Evolutionary conservation across 306 rosid species (phyloP), one percentile per base, ranked within the genome.

Genomic region (Begonia peltatifolia): DNA sequence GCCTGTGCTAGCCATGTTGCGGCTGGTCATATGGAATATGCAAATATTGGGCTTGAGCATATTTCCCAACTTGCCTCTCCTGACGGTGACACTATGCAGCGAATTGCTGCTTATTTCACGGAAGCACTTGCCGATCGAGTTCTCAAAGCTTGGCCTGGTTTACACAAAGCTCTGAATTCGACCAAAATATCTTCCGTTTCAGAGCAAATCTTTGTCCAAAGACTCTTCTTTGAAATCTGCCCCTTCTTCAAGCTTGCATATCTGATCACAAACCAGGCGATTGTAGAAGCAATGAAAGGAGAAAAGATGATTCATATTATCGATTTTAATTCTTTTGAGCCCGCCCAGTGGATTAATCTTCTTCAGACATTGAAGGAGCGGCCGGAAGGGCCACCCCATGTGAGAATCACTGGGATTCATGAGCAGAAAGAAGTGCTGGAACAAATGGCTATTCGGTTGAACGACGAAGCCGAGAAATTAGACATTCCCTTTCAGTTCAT

Each of bases 391-490:
- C 94, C 90, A 1, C 97, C 95, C 1, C 83, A 80, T 58, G 42
- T 89, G 71, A 77, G 76, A 42, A 89, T 89, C 35, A 89, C 97
- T 0, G 84, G 87, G n/a, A 80, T 84, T 72, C 81, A 89, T 61
- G 83, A 76, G 52, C 75, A 72, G 30, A 74, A 74, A 23, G 84
- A 84, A 41, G 83, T 84, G 8, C 53, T 89, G 16, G 95, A 85
- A 5, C 83, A 89, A 63, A 67, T 89, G 85, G 75, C 66, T 1
- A 53, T 68, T 53, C 65, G 66, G 41, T 66, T 89, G 53, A 80
- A 61, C 14, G 50, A 67, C 53, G 95, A 84, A 69, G 97, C 97
- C 2, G 93, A 68, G 41, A 82, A 72, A 15, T 63, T 69, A 65
- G 76, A 78, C 57, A 82, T 89, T 60, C 94, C 87, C 47, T 76